Conservation (phyloP, 495 filamentous ascomycete species). For the Melanomma pulvis-pyrius region DNA sequence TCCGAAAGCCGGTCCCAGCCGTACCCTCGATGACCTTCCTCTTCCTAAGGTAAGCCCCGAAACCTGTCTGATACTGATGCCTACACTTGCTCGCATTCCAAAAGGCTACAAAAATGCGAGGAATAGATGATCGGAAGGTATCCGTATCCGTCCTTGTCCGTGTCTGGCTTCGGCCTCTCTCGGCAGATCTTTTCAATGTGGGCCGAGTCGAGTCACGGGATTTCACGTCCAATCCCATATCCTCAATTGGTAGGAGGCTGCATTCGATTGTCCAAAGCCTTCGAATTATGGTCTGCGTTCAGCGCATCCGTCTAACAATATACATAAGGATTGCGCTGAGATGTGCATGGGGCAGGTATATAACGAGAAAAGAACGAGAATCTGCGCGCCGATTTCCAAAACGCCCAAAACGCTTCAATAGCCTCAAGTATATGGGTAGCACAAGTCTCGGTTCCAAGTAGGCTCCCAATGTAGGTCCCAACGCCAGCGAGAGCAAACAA, state of each 20-base stretch:
- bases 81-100: neutral
- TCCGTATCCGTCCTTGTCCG: conserved; percentile 2
- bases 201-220: neutral
- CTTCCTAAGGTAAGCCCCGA: neutral
- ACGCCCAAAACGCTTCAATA: conserved; percentile 5
- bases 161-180: neutral
- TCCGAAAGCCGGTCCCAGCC: neutral
- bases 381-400: neutral
- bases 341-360: conserved; percentile 5
- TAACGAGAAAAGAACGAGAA: neutral
- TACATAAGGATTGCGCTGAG: neutral
- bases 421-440: neutral
- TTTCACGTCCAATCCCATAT: neutral
- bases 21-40: neutral
- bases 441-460: neutral
- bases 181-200: conserved; percentile 1
- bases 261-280: neutral
- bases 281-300: neutral
- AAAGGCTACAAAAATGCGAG: too few species aligned
- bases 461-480: neutral
- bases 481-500: neutral
- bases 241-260: neutral
- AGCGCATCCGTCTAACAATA: neutral
- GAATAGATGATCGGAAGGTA: neutral
- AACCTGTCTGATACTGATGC: neutral